These are phyloP conservation scores for Friedmanniomyces simplex DNA, from an alignment of 495 filamentous ascomycete species.

Conservation along the genomic window DNA sequence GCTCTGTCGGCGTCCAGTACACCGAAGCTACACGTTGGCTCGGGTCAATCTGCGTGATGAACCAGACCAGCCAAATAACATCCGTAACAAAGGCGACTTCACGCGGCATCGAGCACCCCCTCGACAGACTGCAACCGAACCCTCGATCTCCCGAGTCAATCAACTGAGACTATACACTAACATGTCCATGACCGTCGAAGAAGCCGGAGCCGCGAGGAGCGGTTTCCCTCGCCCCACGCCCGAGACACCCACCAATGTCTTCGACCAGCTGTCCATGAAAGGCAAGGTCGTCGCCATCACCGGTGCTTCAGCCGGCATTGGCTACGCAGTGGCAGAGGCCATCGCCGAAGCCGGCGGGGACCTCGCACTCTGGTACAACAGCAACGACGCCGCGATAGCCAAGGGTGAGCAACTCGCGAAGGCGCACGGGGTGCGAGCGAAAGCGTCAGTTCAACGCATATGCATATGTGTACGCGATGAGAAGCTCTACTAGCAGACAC, in stretches of 20 bases:
- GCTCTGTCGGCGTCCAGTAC: too few relatives aligned
- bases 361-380: conserved; percentile 30
- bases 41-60: too few relatives aligned
- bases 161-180: neutral
- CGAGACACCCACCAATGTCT: conserved; percentile 34
- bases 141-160: too few relatives aligned
- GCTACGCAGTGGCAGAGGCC: conserved; percentile 27
- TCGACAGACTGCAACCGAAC: too few relatives aligned
- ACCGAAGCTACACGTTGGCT: too few relatives aligned
- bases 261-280: conserved; percentile 36
- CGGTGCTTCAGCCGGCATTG: conserved; percentile 27
- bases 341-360: conserved; percentile 27
- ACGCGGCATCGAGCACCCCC: too few relatives aligned
- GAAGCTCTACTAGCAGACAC: too few relatives aligned
- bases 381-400: conserved; percentile 26
- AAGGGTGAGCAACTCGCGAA: conserved; percentile 29
- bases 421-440: conserved; percentile 29
- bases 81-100: too few relatives aligned
- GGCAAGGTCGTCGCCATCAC: conserved; percentile 31
- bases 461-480: conserved; percentile 29
- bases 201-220: conserved; percentile 29
- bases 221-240: conserved; percentile 35
- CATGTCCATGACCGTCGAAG: conserved; percentile 42
- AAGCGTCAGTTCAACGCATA: conserved; percentile 20
- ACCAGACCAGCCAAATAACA: too few relatives aligned